Base-by-base conservation (phyloP, 192 early-diverging fungal genomes). In the Coemansia sp. region DNA sequence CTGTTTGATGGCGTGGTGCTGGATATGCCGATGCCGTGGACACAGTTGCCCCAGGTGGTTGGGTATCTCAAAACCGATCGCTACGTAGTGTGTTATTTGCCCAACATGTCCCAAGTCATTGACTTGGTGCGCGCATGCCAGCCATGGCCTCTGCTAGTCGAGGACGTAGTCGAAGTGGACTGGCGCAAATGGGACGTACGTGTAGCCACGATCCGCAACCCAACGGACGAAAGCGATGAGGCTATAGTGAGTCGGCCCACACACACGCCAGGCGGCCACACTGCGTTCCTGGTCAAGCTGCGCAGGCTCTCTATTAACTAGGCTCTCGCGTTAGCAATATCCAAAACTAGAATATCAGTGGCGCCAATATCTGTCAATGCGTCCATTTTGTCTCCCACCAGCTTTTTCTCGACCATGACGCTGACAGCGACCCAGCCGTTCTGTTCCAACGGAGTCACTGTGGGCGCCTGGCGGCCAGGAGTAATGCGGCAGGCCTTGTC, bases 391-490 rank as follows among this genome's bases (percentile, higher is more conserved):
- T 93, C 86, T 2, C 87, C 94, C 14, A 88, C 74, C 22, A 84
- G 43, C 37, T 85, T 82, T 76, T 91, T 93, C 35, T 82, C 72
- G 24, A 99, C 85, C 97, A 99, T 98, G 40, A 89, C 83, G 43
- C 86, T 88, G 26, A 99, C 91, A 4, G 91, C 91, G 8, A 93
- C 91, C 95, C 97, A 98, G 17, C 83, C 84, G 24, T 81, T 76
- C 65, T 94, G 85, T 44, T 98, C 94, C 38, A 99, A 74, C 10
- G 87, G 70, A 5, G 86, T 91, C 36, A 99, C 80, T 0, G 95
- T 96, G 7, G 95, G 92, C 0, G 92, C 93, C 76, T 93, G 95
- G 55, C 91, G 88, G 35, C 97, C 97, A 3, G 97, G 95, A 2
- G 97, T 92, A 62, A 99, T 88, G 21, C 67, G 56, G 8, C 82